Evolutionary conservation across 2,329 filamentous ascomycete species (phyloP), one percentile per base, ranked within the genome.

Genomic region (Alternaria postmessia): DNA sequence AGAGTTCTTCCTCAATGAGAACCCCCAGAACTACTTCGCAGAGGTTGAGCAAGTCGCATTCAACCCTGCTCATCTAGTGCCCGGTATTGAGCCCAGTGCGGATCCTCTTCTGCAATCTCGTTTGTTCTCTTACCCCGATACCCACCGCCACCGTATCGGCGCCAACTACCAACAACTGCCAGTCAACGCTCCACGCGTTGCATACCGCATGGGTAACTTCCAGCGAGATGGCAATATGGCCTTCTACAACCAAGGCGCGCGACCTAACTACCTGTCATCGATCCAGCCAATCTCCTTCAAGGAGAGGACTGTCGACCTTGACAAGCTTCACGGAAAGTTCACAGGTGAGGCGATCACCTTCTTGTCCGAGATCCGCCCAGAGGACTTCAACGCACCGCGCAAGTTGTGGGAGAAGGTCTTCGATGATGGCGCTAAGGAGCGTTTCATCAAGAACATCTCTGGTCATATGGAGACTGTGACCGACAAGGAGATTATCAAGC

Each of bases 201-300:
- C 83, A 83, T 83, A 90, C 80, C 61, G 82, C 5, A 81, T 85
- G 48, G 82, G 79, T 68, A 90, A 90, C 64, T 91, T 88, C 82
- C 89, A 92, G 76, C 87, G 91, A 62, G 90, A 93, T 71, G 91
- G 91, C 16, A 73, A 76, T 60, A 93, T 92, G 89, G 86, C 88
- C 1, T 87, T 88, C 69, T 83, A 85, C 72, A 90, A 92, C 78
- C 86, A 88, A 68, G 86, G 87, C 53, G 80, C 83, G 3, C 84
- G 87, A 62, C 84, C 86, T 14, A 83, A 84, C 68, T 88, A 88
- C 73, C 81, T 85, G 12, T 83, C 81, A 34, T 85, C 83, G 9
- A 84, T 85, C 51, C 74, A 84, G 70, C 84, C 84, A 0, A 82
- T 85, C 46, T 70, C 71, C n/a, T 84, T 85, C 78, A 78, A 76